Percentiles rank a stretch among this genome's conserved stretches.
These are phyloP conservation scores for Pugionium dolabratum DNA, from an alignment of 345 rosid genomes.

Conservation along the genomic window DNA sequence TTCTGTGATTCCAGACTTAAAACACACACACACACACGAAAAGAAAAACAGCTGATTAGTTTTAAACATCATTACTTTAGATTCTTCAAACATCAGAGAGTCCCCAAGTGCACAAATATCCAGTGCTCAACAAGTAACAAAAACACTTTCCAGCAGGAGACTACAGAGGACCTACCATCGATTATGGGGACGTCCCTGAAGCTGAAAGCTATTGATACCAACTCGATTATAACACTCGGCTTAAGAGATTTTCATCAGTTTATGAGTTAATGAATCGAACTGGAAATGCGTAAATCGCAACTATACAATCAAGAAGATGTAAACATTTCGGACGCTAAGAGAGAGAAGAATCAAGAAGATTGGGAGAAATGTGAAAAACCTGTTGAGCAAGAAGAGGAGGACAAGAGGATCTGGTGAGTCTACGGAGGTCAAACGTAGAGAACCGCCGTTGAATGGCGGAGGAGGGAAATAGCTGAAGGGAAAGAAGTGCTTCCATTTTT, in stretches of 20 bases:
- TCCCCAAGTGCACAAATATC: background rate
- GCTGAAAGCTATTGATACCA: constrained; percentile 10
- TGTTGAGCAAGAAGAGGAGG: constrained; percentile 55
- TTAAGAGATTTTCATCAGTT: background rate
- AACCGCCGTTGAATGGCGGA: constrained; percentile 26
- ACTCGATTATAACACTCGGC: background rate
- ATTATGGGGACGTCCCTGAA: constrained; percentile 14
- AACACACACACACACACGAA: background rate
- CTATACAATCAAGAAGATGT: background rate
- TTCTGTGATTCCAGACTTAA: constrained; percentile 47
- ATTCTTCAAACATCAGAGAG: constrained; percentile 4
- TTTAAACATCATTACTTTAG: background rate
- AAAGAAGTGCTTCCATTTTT: constrained; percentile 53
- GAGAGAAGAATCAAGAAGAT: background rate
- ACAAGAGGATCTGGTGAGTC: constrained; percentile 29
- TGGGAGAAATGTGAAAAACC: constrained; percentile 36
- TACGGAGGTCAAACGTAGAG: constrained; percentile 33
- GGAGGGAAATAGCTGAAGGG: constrained; percentile 38
- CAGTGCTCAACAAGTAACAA: background rate
- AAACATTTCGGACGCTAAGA: background rate
- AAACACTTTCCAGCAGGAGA: background rate
- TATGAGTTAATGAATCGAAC: too few relatives aligned
- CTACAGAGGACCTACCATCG: constrained; percentile 1
- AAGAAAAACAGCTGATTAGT: constrained; percentile 17
- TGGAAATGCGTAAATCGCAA: background rate